Base-by-base conservation (phyloP, 2,329 filamentous ascomycete species). In the Calycina marina region DNA sequence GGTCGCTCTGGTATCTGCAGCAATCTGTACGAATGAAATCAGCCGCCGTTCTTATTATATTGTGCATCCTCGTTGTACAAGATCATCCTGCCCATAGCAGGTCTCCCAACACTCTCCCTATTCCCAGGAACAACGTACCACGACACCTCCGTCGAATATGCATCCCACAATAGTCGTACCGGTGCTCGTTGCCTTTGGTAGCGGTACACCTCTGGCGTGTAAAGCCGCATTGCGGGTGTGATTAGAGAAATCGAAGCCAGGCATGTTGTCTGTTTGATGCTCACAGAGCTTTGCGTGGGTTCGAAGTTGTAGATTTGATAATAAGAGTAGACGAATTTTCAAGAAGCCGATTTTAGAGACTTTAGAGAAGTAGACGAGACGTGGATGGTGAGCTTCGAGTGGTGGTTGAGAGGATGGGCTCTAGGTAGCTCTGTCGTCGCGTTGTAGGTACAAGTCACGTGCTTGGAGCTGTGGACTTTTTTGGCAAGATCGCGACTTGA, bases 171-270 rank as follows among this genome's bases (percentile, higher is more conserved):
- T 98, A 44, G 90, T 98, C 38, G 90, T 98, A 65, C 90, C 90
- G 40, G 90, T 98, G 62, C 86, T 94, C 40, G 90, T 98, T 41
- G 90, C 90, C 65, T 94, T 96, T 51, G 92, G 90, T 39, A 96
- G 68, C 40, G 90, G 90, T 32, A 96, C 79, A 48, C 92, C 92
- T 60, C 79, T 76, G 50, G 88, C 84, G 59, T 96, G 88, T 48
- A 98, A 75, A 44, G 88, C 88, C 57, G 80, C 75, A 73, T 98
- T 98, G 67, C 90, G 84, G 72, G 93, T 93, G 74, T 96, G 90
- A 71, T 98, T 98, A 60, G 85, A 92, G 71, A 98, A 98, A 66
- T 96, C 86, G 71, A 94, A 93, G 64, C 86, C 86, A 51, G 82
- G 77, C 90, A 98, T 98, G 51, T 54, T 77, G 61, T 44, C 27